Percentiles rank a stretch among this genome's conserved stretches.
phyloP scores from a whole-genome alignment of 2,329 filamentous ascomycete genomes.

The Plectosphaerella plurivora region DNA sequence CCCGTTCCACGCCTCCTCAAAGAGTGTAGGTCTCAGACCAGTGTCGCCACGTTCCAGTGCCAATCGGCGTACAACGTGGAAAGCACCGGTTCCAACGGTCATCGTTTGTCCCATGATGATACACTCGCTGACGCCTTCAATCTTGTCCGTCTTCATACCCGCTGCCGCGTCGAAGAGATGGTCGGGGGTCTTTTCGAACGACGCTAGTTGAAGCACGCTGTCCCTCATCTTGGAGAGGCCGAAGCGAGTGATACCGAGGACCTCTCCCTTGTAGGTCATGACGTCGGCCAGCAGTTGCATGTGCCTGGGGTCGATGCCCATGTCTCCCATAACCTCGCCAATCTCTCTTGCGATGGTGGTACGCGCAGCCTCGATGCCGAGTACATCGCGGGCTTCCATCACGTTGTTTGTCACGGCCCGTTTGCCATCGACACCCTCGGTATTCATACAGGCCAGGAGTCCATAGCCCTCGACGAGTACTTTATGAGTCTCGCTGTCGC shows the following conservation, averaged over 20 bases:
- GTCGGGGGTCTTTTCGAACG: conserved; percentile 97
- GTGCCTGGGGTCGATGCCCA: conserved; percentile 95
- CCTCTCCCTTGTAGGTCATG: conserved; percentile 98
- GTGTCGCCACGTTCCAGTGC: conserved; percentile 60
- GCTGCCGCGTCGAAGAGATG: conserved; percentile 94
- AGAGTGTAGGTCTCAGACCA: conserved; percentile 55
- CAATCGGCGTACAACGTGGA: conserved; percentile 79
- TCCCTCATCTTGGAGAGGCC: conserved; percentile 96
- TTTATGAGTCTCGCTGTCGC: conserved; percentile 47
- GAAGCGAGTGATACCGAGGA: conserved; percentile 93
- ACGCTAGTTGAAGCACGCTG: conserved; percentile 86
- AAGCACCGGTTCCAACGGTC: conserved; percentile 83
- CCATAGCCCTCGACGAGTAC: conserved; percentile 96
- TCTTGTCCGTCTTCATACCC: conserved; percentile 84
- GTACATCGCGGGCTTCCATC: conserved; percentile 80
- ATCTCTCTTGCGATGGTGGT: conserved; percentile 89
- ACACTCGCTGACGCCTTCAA: conserved; percentile 91
- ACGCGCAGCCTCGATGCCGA: conserved; percentile 93
- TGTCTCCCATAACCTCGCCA: conserved; percentile 79
- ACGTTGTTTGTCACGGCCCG: conserved; percentile 77
- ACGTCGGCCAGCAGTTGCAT: conserved; percentile 97
- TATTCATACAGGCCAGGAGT: conserved; percentile 84
- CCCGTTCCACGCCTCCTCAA: conserved; percentile 63
- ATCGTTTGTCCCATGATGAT: conserved; percentile 99
- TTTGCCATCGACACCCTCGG: conserved; percentile 80